phyloP scores from a whole-genome alignment of 2,329 filamentous ascomycete genomes.

The Talaromyces sp. region DNA sequence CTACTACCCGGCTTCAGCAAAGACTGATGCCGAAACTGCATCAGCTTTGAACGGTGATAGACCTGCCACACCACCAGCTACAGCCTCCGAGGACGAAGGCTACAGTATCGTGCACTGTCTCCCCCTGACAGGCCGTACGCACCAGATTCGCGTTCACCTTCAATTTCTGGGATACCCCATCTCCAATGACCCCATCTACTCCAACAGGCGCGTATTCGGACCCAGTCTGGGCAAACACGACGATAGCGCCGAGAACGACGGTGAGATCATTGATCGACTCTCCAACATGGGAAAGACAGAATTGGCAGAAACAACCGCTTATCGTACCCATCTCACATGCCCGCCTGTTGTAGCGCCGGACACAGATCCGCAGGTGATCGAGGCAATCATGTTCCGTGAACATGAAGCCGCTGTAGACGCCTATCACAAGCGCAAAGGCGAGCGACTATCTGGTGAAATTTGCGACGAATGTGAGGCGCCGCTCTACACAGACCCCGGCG shows the following conservation, averaged over 20 bases:
- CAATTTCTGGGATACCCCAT: constrained; percentile 95
- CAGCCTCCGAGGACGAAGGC: constrained; percentile 56
- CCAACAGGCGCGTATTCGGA: constrained; percentile 89
- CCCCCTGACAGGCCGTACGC: constrained; percentile 88
- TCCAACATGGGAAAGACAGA: constrained; percentile 92
- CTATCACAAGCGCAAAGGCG: constrained; percentile 86
- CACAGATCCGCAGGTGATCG: constrained; percentile 37
- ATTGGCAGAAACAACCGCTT: constrained; percentile 82
- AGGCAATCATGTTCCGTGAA: constrained; percentile 41
- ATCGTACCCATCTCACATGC: constrained; percentile 57
- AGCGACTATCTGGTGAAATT: constrained; percentile 82
- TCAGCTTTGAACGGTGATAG: constrained; percentile 21
- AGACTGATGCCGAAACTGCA: constrained; percentile 24
- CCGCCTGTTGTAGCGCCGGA: constrained; percentile 36
- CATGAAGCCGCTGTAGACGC: constrained; percentile 82
- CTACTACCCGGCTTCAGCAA: constrained; percentile 70
- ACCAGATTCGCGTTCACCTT: constrained; percentile 90
- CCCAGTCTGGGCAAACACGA: constrained; percentile 69
- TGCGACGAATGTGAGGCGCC: constrained; percentile 82
- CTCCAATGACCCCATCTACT: constrained; percentile 96
- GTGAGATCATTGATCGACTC: constrained; percentile 82
- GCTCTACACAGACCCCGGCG: constrained; percentile 86
- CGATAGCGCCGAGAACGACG: constrained; percentile 69
- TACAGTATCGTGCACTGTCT: constrained; percentile 95
- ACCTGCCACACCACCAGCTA: constrained; percentile 33